Percentiles rank a stretch among this genome's conserved stretches.
Evolutionary conservation across 768 basidiomycete genomes (phyloP).

Genomic region (Boletus tylopilopsis): DNA sequence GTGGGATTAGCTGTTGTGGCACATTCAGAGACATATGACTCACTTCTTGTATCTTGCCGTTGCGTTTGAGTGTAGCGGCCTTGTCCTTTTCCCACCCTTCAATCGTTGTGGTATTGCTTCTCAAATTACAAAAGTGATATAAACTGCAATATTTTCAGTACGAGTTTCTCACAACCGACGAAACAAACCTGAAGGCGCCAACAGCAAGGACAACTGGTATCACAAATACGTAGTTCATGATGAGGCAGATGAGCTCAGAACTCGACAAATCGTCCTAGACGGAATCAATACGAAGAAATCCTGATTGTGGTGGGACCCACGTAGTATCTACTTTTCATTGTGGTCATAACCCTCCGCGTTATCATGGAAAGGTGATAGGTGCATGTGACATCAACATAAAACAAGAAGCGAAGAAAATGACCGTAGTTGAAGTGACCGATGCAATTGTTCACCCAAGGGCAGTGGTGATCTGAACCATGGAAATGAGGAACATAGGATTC

Average conservation of each 20-base stretch:
- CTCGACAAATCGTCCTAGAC: slow-evolving; percentile 64
- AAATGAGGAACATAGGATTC: slow-evolving; percentile 4
- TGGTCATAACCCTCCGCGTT: slow-evolving; percentile 53
- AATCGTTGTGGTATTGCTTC: slow-evolving; percentile 89
- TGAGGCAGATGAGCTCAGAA: slow-evolving; percentile 74
- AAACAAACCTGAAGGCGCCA: slow-evolving; percentile 77
- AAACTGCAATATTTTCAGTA: slow-evolving; percentile 46
- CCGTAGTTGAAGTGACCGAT: slow-evolving; percentile 92
- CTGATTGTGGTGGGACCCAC: slow-evolving; percentile 34
- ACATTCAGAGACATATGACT: slow-evolving; percentile 1
- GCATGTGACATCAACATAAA: slow-evolving; percentile 89
- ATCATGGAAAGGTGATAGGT: slow-evolving; percentile 86
- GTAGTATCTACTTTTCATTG: slow-evolving; percentile 46
- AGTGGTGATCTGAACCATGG: slow-evolving; percentile 68
- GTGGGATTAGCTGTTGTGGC: slow-evolving; percentile 1
- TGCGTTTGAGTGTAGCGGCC: slow-evolving; percentile 76
- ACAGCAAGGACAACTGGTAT: slow-evolving; percentile 84
- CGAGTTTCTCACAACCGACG: background rate
- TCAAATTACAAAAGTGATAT: slow-evolving; percentile 79
- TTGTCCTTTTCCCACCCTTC: slow-evolving; percentile 99
- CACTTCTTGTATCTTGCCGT: slow-evolving; percentile 84
- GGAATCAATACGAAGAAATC: background rate
- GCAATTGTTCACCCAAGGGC: slow-evolving; percentile 93
- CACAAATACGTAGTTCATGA: slow-evolving; percentile 83
- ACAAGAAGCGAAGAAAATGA: slow-evolving; percentile 86